Percentiles rank a stretch among this genome's conserved stretches.
phyloP scores from a whole-genome alignment of 768 basidiomycete species.

The Tricholoma saponaceum region DNA sequence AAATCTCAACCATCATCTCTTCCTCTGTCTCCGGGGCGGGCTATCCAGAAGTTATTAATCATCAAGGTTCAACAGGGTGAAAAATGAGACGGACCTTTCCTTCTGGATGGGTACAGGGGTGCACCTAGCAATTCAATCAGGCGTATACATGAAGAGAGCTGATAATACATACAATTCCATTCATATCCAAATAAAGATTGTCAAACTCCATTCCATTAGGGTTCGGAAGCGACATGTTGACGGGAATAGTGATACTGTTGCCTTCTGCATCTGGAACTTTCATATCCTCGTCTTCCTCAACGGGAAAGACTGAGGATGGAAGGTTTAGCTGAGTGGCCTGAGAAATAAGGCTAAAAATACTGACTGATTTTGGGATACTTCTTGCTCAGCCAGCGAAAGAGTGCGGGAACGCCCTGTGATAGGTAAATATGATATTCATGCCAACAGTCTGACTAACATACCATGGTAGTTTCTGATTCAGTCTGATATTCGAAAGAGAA shows the following conservation, averaged over 20 bases:
- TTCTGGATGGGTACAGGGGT: slow-evolving; percentile 99
- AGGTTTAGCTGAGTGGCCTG: not conserved
- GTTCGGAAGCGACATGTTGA: slow-evolving; percentile 78
- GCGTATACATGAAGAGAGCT: slow-evolving; percentile 22
- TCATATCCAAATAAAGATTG: slow-evolving; percentile 98
- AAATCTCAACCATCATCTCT: slow-evolving; percentile 98
- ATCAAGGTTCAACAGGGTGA: not conserved
- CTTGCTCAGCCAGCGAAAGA: slow-evolving; percentile 98
- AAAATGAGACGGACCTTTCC: slow-evolving; percentile 60
- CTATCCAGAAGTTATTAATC: slow-evolving; percentile 30
- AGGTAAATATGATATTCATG: not conserved
- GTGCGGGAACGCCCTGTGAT: slow-evolving; percentile 88
- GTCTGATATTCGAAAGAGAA: not conserved
- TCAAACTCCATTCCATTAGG: slow-evolving; percentile 97
- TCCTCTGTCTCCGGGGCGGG: slow-evolving; percentile 97
- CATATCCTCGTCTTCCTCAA: slow-evolving; percentile 80
- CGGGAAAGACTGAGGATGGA: slow-evolving; percentile 54
- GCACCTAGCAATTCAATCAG: slow-evolving; percentile 52
- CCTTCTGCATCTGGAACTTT: slow-evolving; percentile 67
- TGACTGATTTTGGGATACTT: slow-evolving; percentile 97
- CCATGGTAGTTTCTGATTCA: slow-evolving; percentile 4
- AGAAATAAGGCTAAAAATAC: slow-evolving; percentile 20
- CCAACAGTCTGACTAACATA: slow-evolving; percentile 7
- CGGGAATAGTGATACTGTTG: slow-evolving; percentile 62
- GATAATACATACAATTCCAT: slow-evolving; percentile 73